phyloP scores from a whole-genome alignment of 768 basidiomycete genomes.

The Pleurotus cornucopiae region DNA sequence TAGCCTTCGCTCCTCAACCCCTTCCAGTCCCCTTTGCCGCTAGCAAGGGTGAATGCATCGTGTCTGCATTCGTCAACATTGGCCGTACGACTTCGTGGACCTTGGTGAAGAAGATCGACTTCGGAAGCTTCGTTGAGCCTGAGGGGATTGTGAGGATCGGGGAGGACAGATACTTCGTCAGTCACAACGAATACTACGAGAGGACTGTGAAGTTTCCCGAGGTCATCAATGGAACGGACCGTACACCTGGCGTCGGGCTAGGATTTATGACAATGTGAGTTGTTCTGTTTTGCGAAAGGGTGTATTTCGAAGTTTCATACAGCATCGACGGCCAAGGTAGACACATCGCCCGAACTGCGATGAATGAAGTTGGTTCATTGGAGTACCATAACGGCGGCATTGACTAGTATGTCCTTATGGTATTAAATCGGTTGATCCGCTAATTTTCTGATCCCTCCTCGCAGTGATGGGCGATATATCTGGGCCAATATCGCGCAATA shows the following conservation, averaged over 20 bases:
- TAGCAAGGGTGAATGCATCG: constrained; percentile 5
- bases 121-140: constrained; percentile 4
- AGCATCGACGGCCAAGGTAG: constrained; percentile 1
- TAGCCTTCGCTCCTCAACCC: neutral
- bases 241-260: constrained; percentile 3
- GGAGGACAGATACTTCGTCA: constrained; percentile 4
- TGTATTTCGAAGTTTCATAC: neutral
- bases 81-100: constrained; percentile 2
- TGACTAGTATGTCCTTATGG: neutral
- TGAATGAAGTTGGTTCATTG: constrained; percentile 1
- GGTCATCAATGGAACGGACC: constrained; percentile 2
- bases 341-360: neutral
- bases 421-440: too few relatives aligned
- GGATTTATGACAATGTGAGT: constrained; percentile 1
- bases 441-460: neutral
- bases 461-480: constrained; percentile 1
- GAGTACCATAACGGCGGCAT: constrained; percentile 6
- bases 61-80: neutral
- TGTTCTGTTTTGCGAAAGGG: neutral
- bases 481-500: constrained; percentile 8
- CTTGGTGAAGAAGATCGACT: constrained; percentile 1
- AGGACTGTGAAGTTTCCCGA: neutral
- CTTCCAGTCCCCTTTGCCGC: constrained; percentile 1
- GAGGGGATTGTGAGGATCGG: constrained; percentile 5
- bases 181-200: constrained; percentile 5